Base-by-base conservation (phyloP, 768 basidiomycete genomes). In the Clavaria fumosa region DNA sequence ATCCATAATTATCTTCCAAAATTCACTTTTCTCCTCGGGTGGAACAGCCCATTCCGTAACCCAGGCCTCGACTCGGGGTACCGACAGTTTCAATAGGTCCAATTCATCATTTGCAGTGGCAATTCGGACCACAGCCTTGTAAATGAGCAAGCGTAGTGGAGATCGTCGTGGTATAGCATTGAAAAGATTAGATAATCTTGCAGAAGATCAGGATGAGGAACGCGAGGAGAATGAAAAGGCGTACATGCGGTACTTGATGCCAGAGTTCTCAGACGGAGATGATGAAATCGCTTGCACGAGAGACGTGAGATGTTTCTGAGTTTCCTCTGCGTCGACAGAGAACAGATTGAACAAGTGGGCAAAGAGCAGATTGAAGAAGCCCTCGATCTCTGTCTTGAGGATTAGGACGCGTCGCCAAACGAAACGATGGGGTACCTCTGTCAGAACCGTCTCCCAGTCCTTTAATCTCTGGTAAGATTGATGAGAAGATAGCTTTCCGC, bases 311-410 rank as follows among this genome's bases (percentile, higher is more conserved):
- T 67, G 66, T 37, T 63, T 53, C 48, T 61, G 70, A n/a, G 62
- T 63, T 53, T 78, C 73, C 12, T 69, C 52, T 4, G 73, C 67
- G 39, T 71, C 66, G 33, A 58, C 43, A 5, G 71, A 56, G 56
- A 71, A 77, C 18, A 81, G 58, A 7, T 67, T 55, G 45, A 81
- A 67, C 26, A 85, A 51, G 58, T 86, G 81, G 2, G 83, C 69
- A 49, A 71, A 78, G 30, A 88, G 52, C 23, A 88, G 66, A 55
- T 86, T 86, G 66, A 85, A 88, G 56, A 86, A 88, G 14, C 85
- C 85, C 59, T 88, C 83, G 44, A 75, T 74, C 59, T 89, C 79
- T 82, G 52, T 21, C 21, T 27, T 49, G 4, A 49, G 23, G 28
- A 36, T 21, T 11, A 34, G 17, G 23, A 17, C 26, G 14, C 9